Evolutionary conservation across 192 early-diverging fungal genomes (phyloP).

Genomic region (Podila horticola): DNA sequence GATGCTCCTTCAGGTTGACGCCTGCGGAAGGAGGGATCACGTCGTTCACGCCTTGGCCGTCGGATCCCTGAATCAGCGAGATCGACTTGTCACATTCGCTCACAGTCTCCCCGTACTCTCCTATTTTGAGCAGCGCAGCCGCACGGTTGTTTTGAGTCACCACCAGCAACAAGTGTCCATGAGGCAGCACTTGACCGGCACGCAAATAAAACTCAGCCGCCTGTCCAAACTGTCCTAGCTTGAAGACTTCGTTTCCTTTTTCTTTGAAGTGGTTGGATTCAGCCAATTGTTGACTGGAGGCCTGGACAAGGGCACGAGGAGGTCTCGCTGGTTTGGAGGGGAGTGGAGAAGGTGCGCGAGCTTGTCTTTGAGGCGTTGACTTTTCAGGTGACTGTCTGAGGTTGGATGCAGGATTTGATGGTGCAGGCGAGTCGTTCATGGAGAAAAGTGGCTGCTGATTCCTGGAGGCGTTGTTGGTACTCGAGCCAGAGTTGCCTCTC

Average conservation of each 20-base stretch:
- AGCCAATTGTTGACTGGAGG: conserved; percentile 48
- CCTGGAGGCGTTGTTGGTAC: conserved; percentile 5
- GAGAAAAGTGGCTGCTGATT: conserved; percentile 12
- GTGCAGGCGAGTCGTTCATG: conserved; percentile 9
- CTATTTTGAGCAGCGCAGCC: conserved; percentile 81
- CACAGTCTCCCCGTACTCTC: conserved; percentile 78
- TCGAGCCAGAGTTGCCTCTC: conserved; percentile 6
- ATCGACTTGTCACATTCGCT: conserved; percentile 71
- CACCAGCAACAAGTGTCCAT: conserved; percentile 68
- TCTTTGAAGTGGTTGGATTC: conserved; percentile 59
- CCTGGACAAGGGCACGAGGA: conserved; percentile 54
- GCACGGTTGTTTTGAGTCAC: conserved; percentile 89
- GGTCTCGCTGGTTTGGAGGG: conserved; percentile 37
- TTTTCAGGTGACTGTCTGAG: background rate
- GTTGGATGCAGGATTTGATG: background rate
- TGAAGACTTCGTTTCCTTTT: conserved; percentile 85
- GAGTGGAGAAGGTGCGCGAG: conserved; percentile 22
- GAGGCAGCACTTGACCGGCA: conserved; percentile 60
- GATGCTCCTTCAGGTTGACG: conserved; percentile 64
- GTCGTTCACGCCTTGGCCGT: conserved; percentile 26
- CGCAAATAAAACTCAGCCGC: conserved; percentile 77
- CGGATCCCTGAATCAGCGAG: conserved; percentile 47
- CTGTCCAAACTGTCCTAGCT: conserved; percentile 89
- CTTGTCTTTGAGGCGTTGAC: background rate
- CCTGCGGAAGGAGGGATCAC: conserved; percentile 33